Evolutionary conservation across 78 protist species (phyloP).

Genomic region (Protostelium mycophagum): DNA sequence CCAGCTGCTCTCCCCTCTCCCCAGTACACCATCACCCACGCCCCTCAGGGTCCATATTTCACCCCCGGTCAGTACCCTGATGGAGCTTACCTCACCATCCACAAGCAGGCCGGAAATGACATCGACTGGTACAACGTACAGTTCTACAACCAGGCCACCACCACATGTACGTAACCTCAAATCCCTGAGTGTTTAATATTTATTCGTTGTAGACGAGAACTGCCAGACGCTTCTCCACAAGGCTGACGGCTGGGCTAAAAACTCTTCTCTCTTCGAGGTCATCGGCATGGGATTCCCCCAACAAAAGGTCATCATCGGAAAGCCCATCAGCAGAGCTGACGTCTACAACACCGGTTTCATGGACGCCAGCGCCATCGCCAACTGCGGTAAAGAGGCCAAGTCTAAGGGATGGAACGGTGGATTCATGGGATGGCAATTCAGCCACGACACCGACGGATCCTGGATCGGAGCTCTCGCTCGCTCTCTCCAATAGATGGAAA

Average conservation of each 20-base stretch:
- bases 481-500: background rate
- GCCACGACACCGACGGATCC: background rate
- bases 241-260: conserved; percentile 5
- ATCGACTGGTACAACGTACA: conserved; percentile 28
- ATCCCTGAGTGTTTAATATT: too few species aligned
- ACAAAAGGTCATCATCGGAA: conserved; percentile 10
- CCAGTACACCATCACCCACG: conserved; percentile 10
- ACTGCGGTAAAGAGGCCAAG: background rate
- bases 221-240: conserved; percentile 8
- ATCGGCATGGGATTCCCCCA: background rate
- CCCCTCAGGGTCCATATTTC: conserved; percentile 28
- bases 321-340: conserved; percentile 9
- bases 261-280: conserved; percentile 8
- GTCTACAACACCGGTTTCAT: conserved; percentile 25
- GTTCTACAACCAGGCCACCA: conserved; percentile 41
- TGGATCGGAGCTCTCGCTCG: background rate
- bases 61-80: background rate
- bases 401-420: conserved; percentile 14
- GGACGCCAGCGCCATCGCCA: background rate
- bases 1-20: background rate
- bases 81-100: conserved; percentile 11
- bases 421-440: conserved; percentile 22
- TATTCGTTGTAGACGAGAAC: too few species aligned
- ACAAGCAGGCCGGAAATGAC: background rate
- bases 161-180: too few species aligned